Conservation (phyloP, 257 asterid species). For the Eustoma russellianum region DNA sequence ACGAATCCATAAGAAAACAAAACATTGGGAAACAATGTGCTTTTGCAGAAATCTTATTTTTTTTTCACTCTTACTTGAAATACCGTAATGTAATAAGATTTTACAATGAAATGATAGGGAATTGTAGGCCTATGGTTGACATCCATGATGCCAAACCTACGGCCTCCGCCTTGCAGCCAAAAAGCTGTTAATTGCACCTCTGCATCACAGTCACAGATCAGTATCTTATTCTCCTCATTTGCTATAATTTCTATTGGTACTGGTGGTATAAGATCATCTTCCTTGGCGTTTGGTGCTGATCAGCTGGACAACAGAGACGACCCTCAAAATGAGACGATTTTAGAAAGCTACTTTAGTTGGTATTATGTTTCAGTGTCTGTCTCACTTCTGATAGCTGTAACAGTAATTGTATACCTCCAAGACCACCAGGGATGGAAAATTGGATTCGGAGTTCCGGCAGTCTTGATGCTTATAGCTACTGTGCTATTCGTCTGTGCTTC, state of each 20-base stretch:
- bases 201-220: conserved; percentile 32
- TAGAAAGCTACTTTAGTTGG: conserved; percentile 55
- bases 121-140: conserved; percentile 51
- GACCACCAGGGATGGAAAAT: conserved; percentile 58
- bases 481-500: conserved; percentile 41
- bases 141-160: conserved; percentile 34
- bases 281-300: conserved; percentile 72
- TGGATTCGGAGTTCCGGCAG: conserved; percentile 55
- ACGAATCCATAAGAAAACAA: not conserved
- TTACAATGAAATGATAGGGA: conserved; percentile 33
- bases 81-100: not conserved
- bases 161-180: conserved; percentile 36
- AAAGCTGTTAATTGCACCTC: conserved; percentile 19
- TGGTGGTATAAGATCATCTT: conserved; percentile 55
- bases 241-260: conserved; percentile 61
- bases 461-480: conserved; percentile 44
- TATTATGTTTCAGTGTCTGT: conserved; percentile 45
- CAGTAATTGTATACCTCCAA: conserved; percentile 52
- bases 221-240: conserved; percentile 30
- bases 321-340: conserved; percentile 21
- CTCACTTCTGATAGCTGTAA: conserved; percentile 42
- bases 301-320: conserved; percentile 33
- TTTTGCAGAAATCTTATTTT: no score
- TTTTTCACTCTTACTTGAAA: not conserved
- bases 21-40: not conserved